A percentile compares a stretch with the other conserved stretches of the same genome.
Conservation (phyloP, 2,329 filamentous ascomycete genomes). For the Diaporthe humulicola region DNA sequence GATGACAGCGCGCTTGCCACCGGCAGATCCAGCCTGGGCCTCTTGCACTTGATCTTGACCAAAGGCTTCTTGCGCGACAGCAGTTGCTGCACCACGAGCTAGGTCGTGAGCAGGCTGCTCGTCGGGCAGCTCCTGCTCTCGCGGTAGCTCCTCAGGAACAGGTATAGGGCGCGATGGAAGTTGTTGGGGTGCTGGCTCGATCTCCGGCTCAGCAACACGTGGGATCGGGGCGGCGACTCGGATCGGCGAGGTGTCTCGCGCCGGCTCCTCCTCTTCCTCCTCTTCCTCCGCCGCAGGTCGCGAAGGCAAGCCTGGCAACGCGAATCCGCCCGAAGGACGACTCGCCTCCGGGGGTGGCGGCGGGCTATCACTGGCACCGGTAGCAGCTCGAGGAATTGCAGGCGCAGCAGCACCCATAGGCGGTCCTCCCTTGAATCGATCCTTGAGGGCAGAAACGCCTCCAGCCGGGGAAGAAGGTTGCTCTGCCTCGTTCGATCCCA, state of each 20-base stretch:
- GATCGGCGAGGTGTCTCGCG: conserved; percentile 79
- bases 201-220: conserved; percentile 68
- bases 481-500: conserved; percentile 60
- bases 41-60: conserved; percentile 53
- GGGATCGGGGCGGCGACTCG: conserved; percentile 88
- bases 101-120: conserved; percentile 72
- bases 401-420: conserved; percentile 71
- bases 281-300: conserved; percentile 68
- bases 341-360: conserved; percentile 73
- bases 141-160: conserved; percentile 71
- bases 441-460: conserved; percentile 80
- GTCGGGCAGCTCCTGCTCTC: conserved; percentile 73
- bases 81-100: conserved; percentile 68
- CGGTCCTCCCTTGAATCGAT: conserved; percentile 84
- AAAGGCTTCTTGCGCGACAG: conserved; percentile 63
- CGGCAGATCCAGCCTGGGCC: conserved; percentile 53
- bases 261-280: conserved; percentile 68
- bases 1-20: conserved; percentile 80
- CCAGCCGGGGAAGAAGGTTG: conserved; percentile 69
- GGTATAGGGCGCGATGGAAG: conserved; percentile 71
- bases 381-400: conserved; percentile 48
- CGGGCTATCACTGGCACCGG: conserved; percentile 61
- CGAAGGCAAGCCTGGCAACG: conserved; percentile 81
- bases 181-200: conserved; percentile 65
- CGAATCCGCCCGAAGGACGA: conserved; percentile 81